A percentile compares a stretch with the other conserved stretches of the same genome.
Evolutionary conservation across 305 asterid genomes (phyloP).

Genomic region (Fraxinus nigra): DNA sequence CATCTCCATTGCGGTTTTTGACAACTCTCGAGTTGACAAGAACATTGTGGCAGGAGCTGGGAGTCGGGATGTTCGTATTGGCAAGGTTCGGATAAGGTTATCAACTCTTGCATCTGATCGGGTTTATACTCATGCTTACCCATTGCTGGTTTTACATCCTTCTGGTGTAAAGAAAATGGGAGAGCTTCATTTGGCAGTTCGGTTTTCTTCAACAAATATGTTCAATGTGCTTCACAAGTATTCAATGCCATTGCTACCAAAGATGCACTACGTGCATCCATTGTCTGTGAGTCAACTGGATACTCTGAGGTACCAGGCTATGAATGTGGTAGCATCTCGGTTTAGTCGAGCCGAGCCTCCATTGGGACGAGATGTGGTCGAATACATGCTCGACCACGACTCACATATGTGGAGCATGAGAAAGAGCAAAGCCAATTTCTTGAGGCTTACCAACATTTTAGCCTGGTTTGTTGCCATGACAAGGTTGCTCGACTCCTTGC

Average conservation of each 20-base stretch:
- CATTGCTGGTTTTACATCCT: slow-evolving; percentile 69
- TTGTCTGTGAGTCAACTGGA: slow-evolving; percentile 71
- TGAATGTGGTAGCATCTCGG: slow-evolving; percentile 70
- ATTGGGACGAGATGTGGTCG: slow-evolving; percentile 74
- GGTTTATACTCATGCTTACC: slow-evolving; percentile 82
- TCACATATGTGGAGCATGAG: slow-evolving; percentile 98
- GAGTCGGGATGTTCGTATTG: slow-evolving; percentile 59
- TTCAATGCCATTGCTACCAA: slow-evolving; percentile 67
- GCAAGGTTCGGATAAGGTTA: slow-evolving; percentile 74
- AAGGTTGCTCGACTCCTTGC: slow-evolving; percentile 46
- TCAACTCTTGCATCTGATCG: slow-evolving; percentile 75
- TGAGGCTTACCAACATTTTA: slow-evolving; percentile 62
- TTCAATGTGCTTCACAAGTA: slow-evolving; percentile 67
- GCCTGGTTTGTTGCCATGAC: slow-evolving; percentile 53
- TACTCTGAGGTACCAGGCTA: slow-evolving; percentile 72
- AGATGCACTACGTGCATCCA: slow-evolving; percentile 91
- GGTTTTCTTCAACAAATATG: slow-evolving; percentile 71
- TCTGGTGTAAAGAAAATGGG: slow-evolving; percentile 92
- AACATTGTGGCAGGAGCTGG: slow-evolving; percentile 24
- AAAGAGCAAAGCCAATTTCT: slow-evolving; percentile 87
- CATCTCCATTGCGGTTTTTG: slow-evolving; percentile 74
- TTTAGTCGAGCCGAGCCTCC: slow-evolving; percentile 84
- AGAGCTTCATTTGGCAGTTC: slow-evolving; percentile 81
- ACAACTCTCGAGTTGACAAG: slow-evolving; percentile 67
- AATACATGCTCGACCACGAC: slow-evolving; percentile 87